Percentiles rank a stretch among this genome's conserved stretches.
Conservation (phyloP, 805 yeast species). For the Nakazawaea populi region DNA sequence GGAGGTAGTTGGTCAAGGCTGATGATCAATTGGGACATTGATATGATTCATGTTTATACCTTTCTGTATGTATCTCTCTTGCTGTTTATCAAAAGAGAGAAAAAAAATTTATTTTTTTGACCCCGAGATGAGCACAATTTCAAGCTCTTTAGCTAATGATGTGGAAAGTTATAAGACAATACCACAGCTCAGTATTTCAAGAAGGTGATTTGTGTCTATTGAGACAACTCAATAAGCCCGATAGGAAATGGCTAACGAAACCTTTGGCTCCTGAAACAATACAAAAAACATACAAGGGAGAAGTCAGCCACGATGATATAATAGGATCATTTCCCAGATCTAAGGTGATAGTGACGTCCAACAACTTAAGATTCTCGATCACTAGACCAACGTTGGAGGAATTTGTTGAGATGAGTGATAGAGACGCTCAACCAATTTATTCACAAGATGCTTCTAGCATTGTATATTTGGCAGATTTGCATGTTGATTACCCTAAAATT, state of each 20-base stretch:
- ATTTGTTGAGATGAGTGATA: conserved; percentile 30
- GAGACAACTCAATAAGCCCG: conserved; percentile 21
- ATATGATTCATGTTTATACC: background rate
- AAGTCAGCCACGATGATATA: conserved; percentile 30
- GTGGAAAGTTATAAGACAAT: conserved; percentile 8
- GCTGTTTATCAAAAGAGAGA: background rate
- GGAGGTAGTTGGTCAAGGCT: background rate
- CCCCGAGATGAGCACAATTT: too few relatives aligned
- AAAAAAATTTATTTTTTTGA: background rate
- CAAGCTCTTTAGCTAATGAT: background rate
- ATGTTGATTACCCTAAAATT: conserved; percentile 32
- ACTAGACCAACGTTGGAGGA: conserved; percentile 41
- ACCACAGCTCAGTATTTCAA: conserved; percentile 17
- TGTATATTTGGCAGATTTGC: conserved; percentile 39
- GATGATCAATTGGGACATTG: conserved; percentile 4
- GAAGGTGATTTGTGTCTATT: conserved; percentile 26
- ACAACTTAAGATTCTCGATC: conserved; percentile 21
- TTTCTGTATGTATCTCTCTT: background rate
- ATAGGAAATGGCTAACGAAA: conserved; percentile 24
- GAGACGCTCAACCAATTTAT: conserved; percentile 49
- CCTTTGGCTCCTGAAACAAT: conserved; percentile 19
- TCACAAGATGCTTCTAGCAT: conserved; percentile 43
- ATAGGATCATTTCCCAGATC: conserved; percentile 32
- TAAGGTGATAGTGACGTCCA: conserved; percentile 20
- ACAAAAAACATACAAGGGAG: conserved; percentile 20